Percentiles rank a stretch among this genome's conserved stretches.
Conservation (phyloP, 306 rosid species). For the Fagus sylvatica region DNA sequence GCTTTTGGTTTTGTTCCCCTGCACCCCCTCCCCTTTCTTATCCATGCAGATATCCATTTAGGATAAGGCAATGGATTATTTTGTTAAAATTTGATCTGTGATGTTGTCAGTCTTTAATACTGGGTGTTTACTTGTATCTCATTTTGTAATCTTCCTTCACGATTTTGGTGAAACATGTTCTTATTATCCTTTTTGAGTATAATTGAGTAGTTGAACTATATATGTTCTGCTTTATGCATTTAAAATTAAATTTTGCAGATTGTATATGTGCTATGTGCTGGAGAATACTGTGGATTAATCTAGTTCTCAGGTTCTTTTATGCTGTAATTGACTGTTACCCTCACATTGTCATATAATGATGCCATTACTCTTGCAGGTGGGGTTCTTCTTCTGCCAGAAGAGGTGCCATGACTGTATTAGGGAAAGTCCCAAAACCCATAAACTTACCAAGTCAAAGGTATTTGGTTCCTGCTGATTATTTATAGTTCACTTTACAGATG, state of each 20-base stretch:
- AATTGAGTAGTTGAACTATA: background rate
- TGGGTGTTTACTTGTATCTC: background rate
- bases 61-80: background rate
- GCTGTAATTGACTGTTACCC: background rate
- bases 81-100: background rate
- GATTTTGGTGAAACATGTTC: background rate
- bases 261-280: background rate
- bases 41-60: background rate
- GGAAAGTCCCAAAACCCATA: slow-evolving; percentile 95
- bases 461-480: slow-evolving; percentile 27
- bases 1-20: too few species aligned
- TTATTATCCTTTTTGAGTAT: background rate
- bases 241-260: background rate
- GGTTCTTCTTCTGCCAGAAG: slow-evolving; percentile 68
- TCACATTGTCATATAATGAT: slow-evolving; percentile 3
- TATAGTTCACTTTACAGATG: slow-evolving; percentile 10
- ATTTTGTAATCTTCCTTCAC: background rate
- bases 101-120: background rate
- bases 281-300: background rate
- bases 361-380: slow-evolving; percentile 57
- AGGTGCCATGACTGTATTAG: slow-evolving; percentile 89
- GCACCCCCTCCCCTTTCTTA: background rate
- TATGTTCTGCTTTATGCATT: background rate
- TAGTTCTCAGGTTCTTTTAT: background rate
- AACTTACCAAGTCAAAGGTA: slow-evolving; percentile 98